Base-by-base conservation (phyloP, 2,329 filamentous ascomycete genomes). In the Apiospora aurea region DNA sequence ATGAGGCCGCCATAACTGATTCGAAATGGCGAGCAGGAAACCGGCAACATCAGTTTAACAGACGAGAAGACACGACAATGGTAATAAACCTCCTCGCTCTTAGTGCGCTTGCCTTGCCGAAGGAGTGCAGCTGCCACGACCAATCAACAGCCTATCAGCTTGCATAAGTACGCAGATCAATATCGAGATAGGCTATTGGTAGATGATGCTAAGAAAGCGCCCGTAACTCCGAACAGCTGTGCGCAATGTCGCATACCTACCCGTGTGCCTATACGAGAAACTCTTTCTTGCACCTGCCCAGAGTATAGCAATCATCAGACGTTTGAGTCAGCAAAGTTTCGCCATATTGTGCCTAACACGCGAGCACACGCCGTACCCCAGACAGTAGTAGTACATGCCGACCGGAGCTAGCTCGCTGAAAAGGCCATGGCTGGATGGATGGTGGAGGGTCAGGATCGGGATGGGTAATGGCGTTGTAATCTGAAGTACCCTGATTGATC, bases 401-500 rank as follows among this genome's bases (percentile, higher is more conserved):
- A 41, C 57, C n/a, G 18, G 34, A 64, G 57, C 18, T 64, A 41
- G 57, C 57, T 64, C n/a, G 57, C 57, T 64, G 57, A 64, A 64
- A 64, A 64, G 18, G 16, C 34, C 14, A 18, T 13, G 53, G 29
- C 18, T 21, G 21, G 6, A 38, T 11, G 2, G 34, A 38, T 11
- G 2, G 34, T 61, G 57, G 29, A 41, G 57, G 34, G 7, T 34
- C 57, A 41, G 57, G 57, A 64, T 64, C 57, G 57, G 57, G 57
- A 41, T 41, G 57, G 57, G 57, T 64, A 64, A 64, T 64, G 57
- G 57, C 13, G 57, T 38, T 64, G 57, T 64, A 64, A 64, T 41
- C 57, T 64, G 57, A 41, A 41, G 6, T 64, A 34, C 18, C 34
- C 57, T 21, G 57, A 64, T 64, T 64, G 57, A 21, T 41, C 57